Evolutionary conservation across 495 filamentous ascomycete species (phyloP).

Genomic region (Neurospora sp.): DNA sequence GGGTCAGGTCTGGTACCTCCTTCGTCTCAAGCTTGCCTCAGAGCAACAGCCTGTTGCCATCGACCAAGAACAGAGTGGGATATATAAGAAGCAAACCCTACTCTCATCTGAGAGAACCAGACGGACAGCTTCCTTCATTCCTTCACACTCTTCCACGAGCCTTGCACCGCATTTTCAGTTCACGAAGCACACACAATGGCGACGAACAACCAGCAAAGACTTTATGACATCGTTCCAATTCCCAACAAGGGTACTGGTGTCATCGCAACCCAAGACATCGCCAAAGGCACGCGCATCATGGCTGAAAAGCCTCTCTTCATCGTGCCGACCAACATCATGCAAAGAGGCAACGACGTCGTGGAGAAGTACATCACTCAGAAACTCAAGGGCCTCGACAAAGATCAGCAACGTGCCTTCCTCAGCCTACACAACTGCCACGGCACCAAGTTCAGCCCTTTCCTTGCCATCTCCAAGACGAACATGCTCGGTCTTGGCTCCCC

Average conservation of each 20-base stretch:
- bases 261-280: slow-evolving; percentile 19
- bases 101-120: background rate
- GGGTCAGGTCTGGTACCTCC: background rate
- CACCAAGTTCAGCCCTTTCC: slow-evolving; percentile 6
- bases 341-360: background rate
- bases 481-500: slow-evolving; percentile 14
- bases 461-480: slow-evolving; percentile 24
- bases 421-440: slow-evolving; percentile 20
- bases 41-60: background rate
- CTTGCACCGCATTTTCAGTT: background rate
- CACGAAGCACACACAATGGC: background rate
- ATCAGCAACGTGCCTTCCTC: slow-evolving; percentile 3
- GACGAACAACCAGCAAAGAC: background rate
- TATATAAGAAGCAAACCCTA: background rate
- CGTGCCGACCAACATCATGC: background rate
- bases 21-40: background rate
- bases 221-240: background rate
- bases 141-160: background rate
- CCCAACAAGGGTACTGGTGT: slow-evolving; percentile 20
- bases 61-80: background rate
- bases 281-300: slow-evolving; percentile 24
- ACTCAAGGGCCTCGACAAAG: background rate
- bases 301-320: slow-evolving; percentile 20
- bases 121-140: background rate
- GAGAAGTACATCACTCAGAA: background rate